Percentiles rank a stretch among this genome's conserved stretches.
phyloP scores from a whole-genome alignment of 306 rosid species.

The Quillaja saponaria region DNA sequence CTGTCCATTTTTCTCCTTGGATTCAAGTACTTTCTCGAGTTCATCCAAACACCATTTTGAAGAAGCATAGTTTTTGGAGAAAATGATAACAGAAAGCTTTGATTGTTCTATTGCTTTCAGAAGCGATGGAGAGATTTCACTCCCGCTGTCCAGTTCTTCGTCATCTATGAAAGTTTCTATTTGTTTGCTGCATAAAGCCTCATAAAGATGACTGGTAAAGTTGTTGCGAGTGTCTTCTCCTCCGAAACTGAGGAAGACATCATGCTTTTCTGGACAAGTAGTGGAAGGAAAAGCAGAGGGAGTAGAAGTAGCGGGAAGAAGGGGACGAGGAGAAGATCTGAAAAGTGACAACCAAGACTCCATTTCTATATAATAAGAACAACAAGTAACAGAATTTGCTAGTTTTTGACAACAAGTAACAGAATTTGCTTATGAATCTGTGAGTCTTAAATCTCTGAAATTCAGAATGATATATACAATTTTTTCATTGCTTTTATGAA shows the following conservation, averaged over 20 bases:
- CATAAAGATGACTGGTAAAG: slow-evolving; percentile 20
- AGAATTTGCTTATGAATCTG: too few species aligned
- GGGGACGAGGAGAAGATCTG: too few species aligned
- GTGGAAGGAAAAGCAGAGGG: not conserved
- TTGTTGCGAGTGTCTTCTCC: slow-evolving; percentile 26
- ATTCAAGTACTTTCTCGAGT: slow-evolving; percentile 13
- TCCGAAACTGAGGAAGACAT: not conserved
- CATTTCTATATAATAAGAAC: too few species aligned
- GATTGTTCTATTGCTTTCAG: slow-evolving; percentile 8
- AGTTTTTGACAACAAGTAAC: too few species aligned
- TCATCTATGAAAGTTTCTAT: slow-evolving; percentile 7
- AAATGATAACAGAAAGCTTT: slow-evolving; percentile 6
- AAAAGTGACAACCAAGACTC: too few species aligned
- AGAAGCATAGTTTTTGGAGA: slow-evolving; percentile 25
- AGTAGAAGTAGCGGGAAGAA: too few species aligned
- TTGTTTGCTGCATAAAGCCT: not conserved
- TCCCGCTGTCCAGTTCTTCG: not conserved
- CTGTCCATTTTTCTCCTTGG: slow-evolving; percentile 6
- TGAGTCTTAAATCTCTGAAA: too few species aligned
- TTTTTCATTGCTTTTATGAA: too few species aligned
- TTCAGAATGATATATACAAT: too few species aligned
- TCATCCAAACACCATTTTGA: slow-evolving; percentile 34
- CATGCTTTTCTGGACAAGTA: not conserved
- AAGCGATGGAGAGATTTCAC: not conserved
- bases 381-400: too few species aligned